Evolutionary conservation across 176 grass and related monocot genomes (phyloP), one percentile per base, ranked within the genome.

Genomic region (Oryza meridionalis): DNA sequence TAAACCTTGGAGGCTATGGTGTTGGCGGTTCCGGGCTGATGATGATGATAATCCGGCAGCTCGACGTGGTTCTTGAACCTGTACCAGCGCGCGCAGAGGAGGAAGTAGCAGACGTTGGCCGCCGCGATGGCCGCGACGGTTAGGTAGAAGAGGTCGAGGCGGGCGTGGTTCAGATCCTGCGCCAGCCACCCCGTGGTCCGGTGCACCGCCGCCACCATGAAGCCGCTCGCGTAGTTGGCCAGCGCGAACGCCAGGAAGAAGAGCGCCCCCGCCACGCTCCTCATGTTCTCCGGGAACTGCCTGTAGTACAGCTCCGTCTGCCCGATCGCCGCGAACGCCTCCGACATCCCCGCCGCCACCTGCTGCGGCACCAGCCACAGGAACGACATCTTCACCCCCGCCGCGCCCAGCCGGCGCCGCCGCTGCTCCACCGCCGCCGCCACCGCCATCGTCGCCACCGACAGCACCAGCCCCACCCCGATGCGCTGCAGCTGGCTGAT

Each of bases 221-320:
- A 55, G 0, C 90, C 64, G 21, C 88, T 82, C 3, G 80, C 24
- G 59, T 92, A 96, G 79, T 72, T 92, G 0, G 86, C 75, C 2
- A 86, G 0, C 2, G 90, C 73, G 3, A 92, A 19, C 0, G 73
- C 86, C 4, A 88, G 35, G 22, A 87, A 85, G 16, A 89, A 55
- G 14, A 92, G 37, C 6, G 88, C 86, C 4, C 88, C 86, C 1
- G 86, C 90, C 5, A 88, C 74, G 32, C 88, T 93, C 15, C 91
- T 83, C 91, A 93, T 93, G 83, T 90, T 88, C 67, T 93, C 91
- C 9, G 91, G 91, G 75, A 93, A 93, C 76, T 93, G 88, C 78
- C 80, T 89, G 82, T 93, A 93, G 88, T 79, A 90, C 22, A 93
- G 83, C 73, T 93, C 91, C 0, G 62, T 80, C 86, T 90, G 91